phyloP scores from a whole-genome alignment of 306 rosid species.

The Acacia melanoxylon region DNA sequence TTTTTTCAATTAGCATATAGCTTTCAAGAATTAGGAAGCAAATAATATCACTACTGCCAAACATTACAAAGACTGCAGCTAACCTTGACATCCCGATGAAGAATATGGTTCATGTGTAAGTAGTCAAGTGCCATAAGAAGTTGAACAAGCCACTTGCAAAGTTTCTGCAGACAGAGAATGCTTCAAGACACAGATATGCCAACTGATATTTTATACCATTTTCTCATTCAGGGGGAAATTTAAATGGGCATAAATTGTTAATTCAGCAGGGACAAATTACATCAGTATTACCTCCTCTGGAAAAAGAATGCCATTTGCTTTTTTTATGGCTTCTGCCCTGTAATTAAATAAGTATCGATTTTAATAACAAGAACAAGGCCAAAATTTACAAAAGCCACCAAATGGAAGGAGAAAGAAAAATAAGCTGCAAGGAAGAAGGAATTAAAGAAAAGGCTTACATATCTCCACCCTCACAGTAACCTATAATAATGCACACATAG shows the following conservation, averaged over 20 bases:
- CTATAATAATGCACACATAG: constrained; percentile 93
- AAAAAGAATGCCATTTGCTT: constrained; percentile 71
- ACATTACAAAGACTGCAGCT: constrained; percentile 20
- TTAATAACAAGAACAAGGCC: constrained; percentile 16
- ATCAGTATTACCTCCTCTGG: constrained; percentile 71
- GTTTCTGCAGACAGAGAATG: constrained; percentile 58
- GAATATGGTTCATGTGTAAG: constrained; percentile 94
- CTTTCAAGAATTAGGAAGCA: constrained; percentile 15
- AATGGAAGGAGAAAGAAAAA: constrained; percentile 24
- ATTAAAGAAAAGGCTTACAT: constrained; percentile 57
- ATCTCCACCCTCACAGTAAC: constrained; percentile 97
- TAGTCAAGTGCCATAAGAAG: constrained; percentile 98
- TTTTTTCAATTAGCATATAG: constrained; percentile 41
- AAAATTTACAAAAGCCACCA: constrained; percentile 27
- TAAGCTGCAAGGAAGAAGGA: constrained; percentile 5
- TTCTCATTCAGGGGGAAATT: background rate
- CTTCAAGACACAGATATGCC: constrained; percentile 11
- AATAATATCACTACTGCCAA: constrained; percentile 23
- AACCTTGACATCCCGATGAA: constrained; percentile 99
- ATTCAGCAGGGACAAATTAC: constrained; percentile 14
- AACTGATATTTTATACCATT: background rate
- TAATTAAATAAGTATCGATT: constrained; percentile 33
- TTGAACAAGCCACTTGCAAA: constrained; percentile 98
- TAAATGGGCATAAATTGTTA: background rate
- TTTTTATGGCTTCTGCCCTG: constrained; percentile 97